Evolutionary conservation across 768 basidiomycete genomes (phyloP).

Genomic region (Suillus bovinus): DNA sequence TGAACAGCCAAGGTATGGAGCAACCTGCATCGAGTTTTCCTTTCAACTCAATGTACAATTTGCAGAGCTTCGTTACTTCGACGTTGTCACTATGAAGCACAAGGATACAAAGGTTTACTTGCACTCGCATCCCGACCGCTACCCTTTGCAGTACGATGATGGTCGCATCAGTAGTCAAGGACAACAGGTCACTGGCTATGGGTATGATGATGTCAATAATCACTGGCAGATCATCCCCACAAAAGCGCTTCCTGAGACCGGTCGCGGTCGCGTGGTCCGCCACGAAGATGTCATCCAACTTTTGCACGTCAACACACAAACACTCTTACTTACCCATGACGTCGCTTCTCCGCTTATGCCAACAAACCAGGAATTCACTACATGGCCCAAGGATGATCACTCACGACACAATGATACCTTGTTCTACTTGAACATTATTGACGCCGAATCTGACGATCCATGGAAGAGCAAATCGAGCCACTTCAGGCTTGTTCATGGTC

Average conservation of each 20-base stretch:
- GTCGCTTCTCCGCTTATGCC: constrained; percentile 97
- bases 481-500: constrained; percentile 86
- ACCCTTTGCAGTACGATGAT: constrained; percentile 94
- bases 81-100: constrained; percentile 84
- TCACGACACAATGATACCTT: constrained; percentile 85
- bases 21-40: neutral
- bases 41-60: constrained; percentile 6
- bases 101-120: constrained; percentile 92
- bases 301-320: constrained; percentile 83
- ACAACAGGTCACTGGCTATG: constrained; percentile 96
- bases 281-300: constrained; percentile 89
- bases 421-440: constrained; percentile 74
- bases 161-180: constrained; percentile 95
- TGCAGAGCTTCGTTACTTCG: constrained; percentile 91
- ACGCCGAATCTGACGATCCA: constrained; percentile 73
- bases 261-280: constrained; percentile 89
- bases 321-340: constrained; percentile 89
- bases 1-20: constrained; percentile 83
- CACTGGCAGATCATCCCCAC: constrained; percentile 95
- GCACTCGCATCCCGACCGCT: constrained; percentile 89
- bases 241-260: constrained; percentile 90
- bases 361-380: constrained; percentile 98
- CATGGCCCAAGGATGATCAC: constrained; percentile 78
- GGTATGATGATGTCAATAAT: constrained; percentile 93
- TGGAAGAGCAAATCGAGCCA: constrained; percentile 95